These are phyloP conservation scores for Geranium rotundifolium DNA, from an alignment of 345 rosid species.

Conservation along the genomic window DNA sequence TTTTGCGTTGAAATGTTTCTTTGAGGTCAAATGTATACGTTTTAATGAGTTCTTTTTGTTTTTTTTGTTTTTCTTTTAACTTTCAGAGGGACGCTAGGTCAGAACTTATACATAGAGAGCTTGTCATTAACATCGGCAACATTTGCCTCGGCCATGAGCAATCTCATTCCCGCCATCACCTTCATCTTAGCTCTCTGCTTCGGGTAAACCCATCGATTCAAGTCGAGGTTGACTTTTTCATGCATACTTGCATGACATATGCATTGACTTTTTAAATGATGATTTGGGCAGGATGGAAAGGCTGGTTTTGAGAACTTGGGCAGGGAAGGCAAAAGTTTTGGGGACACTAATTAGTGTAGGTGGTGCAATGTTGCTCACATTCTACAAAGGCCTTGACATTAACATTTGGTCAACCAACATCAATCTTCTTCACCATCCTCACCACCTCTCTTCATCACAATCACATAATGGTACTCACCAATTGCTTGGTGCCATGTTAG, in stretches of 20 bases:
- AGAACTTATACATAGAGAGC: slow-evolving; percentile 25
- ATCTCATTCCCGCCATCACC: slow-evolving; percentile 37
- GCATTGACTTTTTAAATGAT: neutral
- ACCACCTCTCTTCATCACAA: slow-evolving; percentile 2
- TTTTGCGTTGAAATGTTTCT: too few species aligned
- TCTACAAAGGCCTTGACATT: slow-evolving; percentile 40
- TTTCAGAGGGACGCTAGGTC: slow-evolving; percentile 19
- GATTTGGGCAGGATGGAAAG: slow-evolving; percentile 34
- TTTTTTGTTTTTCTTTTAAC: neutral
- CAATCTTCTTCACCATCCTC: slow-evolving; percentile 13
- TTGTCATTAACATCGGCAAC: slow-evolving; percentile 39
- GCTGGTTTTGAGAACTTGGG: slow-evolving; percentile 13
- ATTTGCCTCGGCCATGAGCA: slow-evolving; percentile 28
- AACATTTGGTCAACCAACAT: slow-evolving; percentile 18
- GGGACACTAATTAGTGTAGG: slow-evolving; percentile 42
- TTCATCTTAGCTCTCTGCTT: slow-evolving; percentile 29
- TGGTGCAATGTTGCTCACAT: slow-evolving; percentile 49
- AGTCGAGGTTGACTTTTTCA: neutral
- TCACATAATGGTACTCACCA: neutral
- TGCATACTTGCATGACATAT: neutral
- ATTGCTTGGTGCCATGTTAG: slow-evolving; percentile 19
- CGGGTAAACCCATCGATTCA: slow-evolving; percentile 14
- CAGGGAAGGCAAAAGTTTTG: slow-evolving; percentile 36
- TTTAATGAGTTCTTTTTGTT: too few species aligned
- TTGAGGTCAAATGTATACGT: too few species aligned